Evolutionary conservation across 2,329 filamentous ascomycete genomes (phyloP).

Genomic region (Ophiostoma ulmi): DNA sequence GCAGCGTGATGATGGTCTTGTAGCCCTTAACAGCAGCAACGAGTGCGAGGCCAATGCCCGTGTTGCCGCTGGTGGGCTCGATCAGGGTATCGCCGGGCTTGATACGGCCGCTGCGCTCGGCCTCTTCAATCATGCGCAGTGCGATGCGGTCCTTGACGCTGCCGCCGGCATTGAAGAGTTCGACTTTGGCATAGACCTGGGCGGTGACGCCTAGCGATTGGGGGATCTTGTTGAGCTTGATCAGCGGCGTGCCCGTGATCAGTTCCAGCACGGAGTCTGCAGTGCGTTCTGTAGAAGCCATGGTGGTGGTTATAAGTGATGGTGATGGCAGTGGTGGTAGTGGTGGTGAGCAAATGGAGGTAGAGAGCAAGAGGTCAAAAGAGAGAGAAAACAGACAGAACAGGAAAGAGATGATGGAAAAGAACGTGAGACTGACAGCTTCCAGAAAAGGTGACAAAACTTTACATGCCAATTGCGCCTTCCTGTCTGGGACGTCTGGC

Average conservation of each 20-base stretch:
- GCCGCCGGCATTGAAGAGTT: constrained; percentile 90
- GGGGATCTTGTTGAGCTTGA: constrained; percentile 87
- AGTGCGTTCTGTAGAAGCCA: constrained; percentile 19
- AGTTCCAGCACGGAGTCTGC: constrained; percentile 51
- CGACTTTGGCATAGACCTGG: constrained; percentile 84
- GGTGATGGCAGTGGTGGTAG: neutral
- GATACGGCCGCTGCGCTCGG: constrained; percentile 84
- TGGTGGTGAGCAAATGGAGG: neutral
- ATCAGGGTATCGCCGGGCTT: constrained; percentile 96
- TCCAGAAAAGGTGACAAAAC: neutral
- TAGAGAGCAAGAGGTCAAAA: neutral
- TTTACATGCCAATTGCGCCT: constrained; percentile 2
- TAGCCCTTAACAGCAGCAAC: constrained; percentile 96
- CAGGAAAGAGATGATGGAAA: neutral
- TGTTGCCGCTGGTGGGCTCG: constrained; percentile 96
- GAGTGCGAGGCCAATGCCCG: constrained; percentile 90
- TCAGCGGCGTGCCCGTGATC: constrained; percentile 93
- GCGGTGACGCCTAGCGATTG: constrained; percentile 85
- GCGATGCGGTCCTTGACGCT: constrained; percentile 95
- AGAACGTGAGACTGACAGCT: neutral
- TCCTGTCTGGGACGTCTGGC: constrained; percentile 7
- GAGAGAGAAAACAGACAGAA: neutral
- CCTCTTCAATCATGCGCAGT: constrained; percentile 93
- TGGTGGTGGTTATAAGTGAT: neutral
- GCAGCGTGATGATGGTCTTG: constrained; percentile 96